A percentile compares a stretch with the other conserved stretches of the same genome.
Evolutionary conservation across 257 asterid species (phyloP).

Genomic region (Handroanthus guayacan): DNA sequence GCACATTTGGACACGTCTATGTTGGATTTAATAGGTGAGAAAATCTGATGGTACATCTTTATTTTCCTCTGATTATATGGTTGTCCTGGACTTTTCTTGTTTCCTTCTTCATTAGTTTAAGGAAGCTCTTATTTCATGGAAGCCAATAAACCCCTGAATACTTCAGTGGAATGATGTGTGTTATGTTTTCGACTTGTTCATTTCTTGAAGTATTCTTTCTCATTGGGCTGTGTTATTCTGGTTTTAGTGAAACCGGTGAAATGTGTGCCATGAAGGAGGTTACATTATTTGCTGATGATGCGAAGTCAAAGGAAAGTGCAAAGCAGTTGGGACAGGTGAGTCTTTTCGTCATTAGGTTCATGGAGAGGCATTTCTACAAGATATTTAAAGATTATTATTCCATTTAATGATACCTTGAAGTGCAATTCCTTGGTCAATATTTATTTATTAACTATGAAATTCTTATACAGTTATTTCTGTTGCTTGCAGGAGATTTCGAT

Average conservation of each 20-base stretch:
- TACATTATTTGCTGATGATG: conserved; percentile 89
- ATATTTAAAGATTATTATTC: conserved; percentile 10
- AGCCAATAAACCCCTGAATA: conserved; percentile 3
- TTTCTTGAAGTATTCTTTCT: conserved; percentile 30
- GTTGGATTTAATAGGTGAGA: conserved; percentile 93
- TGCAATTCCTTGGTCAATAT: not conserved
- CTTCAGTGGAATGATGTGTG: too few species aligned
- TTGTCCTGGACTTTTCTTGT: not conserved
- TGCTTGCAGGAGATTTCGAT: conserved; percentile 82
- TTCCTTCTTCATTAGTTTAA: not conserved
- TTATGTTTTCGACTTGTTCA: conserved; percentile 19
- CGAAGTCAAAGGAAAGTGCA: conserved; percentile 95
- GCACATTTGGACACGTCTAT: conserved; percentile 98
- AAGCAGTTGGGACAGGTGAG: conserved; percentile 96
- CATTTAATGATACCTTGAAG: conserved; percentile 7
- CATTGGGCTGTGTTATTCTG: conserved; percentile 34
- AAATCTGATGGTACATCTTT: conserved; percentile 19
- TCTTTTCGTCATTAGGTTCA: conserved; percentile 30
- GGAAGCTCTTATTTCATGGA: conserved; percentile 29
- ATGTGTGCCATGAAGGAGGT: conserved; percentile 99
- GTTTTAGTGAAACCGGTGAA: conserved; percentile 87
- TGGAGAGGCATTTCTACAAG: conserved; percentile 15
- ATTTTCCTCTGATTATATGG: conserved; percentile 4
- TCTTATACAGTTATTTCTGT: conserved; percentile 33
- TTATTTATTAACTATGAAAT: conserved; percentile 26